phyloP scores from a whole-genome alignment of 2,329 filamentous ascomycete genomes.

The Sporothrix luriei region DNA sequence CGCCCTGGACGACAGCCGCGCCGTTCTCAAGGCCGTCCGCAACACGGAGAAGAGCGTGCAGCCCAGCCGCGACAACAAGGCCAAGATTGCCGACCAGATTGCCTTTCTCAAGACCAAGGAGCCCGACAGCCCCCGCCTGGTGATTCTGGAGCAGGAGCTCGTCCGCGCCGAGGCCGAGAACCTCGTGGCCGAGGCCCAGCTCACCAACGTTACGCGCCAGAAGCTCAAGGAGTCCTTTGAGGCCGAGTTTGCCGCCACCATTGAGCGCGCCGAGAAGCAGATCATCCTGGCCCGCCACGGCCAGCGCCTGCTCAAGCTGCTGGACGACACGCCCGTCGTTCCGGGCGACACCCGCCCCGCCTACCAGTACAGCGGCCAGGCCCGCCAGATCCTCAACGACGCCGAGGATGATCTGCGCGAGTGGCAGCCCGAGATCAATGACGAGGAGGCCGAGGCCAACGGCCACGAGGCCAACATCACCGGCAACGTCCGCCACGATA shows the following conservation, averaged over 20 bases:
- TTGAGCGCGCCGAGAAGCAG: constrained; percentile 96
- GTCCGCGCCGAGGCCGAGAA: constrained; percentile 95
- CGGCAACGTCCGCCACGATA: constrained; percentile 21
- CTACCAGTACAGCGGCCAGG: constrained; percentile 68
- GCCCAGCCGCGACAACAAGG: constrained; percentile 83
- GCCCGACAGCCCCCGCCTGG: constrained; percentile 76
- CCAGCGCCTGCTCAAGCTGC: constrained; percentile 76
- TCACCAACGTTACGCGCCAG: constrained; percentile 92
- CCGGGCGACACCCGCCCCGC: constrained; percentile 76
- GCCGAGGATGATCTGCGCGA: constrained; percentile 83
- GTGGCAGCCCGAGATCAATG: constrained; percentile 60
- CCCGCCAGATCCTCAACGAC: constrained; percentile 85
- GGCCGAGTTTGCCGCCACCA: constrained; percentile 82
- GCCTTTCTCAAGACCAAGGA: constrained; percentile 90
- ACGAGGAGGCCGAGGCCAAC: constrained; percentile 38
- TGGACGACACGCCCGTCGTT: constrained; percentile 87
- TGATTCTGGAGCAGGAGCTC: constrained; percentile 91
- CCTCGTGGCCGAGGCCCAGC: constrained; percentile 91
- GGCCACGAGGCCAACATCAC: constrained; percentile 1
- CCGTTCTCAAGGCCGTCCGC: constrained; percentile 83
- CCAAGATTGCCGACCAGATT: constrained; percentile 90
- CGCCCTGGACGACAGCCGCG: constrained; percentile 81
- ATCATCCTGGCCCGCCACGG: constrained; percentile 91
- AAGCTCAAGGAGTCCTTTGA: constrained; percentile 96
- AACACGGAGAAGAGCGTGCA: constrained; percentile 96